Percentiles rank a stretch among this genome's conserved stretches.
Evolutionary conservation across 148 eudicot species (phyloP).

Genomic region (Chenopodium quinoa): DNA sequence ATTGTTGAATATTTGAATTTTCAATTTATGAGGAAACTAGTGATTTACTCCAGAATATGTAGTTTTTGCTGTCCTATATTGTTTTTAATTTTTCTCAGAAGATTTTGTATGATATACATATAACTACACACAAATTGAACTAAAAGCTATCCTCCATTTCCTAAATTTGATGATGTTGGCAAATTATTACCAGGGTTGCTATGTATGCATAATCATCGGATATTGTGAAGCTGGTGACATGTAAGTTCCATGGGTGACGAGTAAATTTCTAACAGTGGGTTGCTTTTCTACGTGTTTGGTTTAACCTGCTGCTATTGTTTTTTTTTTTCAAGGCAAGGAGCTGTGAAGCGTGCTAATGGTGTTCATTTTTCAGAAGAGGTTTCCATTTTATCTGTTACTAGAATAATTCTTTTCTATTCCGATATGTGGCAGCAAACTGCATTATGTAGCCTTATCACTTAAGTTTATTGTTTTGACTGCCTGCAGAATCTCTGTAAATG

Average conservation of each 20-base stretch:
- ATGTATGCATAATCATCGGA: constrained; percentile 92
- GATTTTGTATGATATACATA: neutral
- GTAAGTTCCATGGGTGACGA: constrained; percentile 47
- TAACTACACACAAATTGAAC: neutral
- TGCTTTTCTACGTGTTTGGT: neutral
- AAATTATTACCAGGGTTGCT: constrained; percentile 71
- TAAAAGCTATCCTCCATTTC: neutral
- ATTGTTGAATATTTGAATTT: neutral
- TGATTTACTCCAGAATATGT: neutral
- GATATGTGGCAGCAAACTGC: constrained; percentile 5
- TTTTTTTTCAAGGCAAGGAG: constrained; percentile 63
- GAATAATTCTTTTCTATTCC: neutral
- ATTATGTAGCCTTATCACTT: constrained; percentile 11
- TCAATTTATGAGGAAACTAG: neutral
- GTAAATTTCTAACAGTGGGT: neutral
- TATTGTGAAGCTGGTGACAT: constrained; percentile 99
- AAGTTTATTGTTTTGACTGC: constrained; percentile 20
- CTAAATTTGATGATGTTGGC: constrained; percentile 21
- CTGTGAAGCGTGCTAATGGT: constrained; percentile 77
- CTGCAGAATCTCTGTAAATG: constrained; percentile 84
- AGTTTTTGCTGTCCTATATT: neutral
- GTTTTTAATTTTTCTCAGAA: neutral
- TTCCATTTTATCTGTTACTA: constrained; percentile 8
- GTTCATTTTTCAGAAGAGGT: constrained; percentile 90
- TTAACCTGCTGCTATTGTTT: constrained; percentile 2